Evolutionary conservation across 1,284 basidiomycete species (phyloP), one percentile per base, ranked within the genome.

Genomic region (Cutaneotrichosporon cyanovorans): DNA sequence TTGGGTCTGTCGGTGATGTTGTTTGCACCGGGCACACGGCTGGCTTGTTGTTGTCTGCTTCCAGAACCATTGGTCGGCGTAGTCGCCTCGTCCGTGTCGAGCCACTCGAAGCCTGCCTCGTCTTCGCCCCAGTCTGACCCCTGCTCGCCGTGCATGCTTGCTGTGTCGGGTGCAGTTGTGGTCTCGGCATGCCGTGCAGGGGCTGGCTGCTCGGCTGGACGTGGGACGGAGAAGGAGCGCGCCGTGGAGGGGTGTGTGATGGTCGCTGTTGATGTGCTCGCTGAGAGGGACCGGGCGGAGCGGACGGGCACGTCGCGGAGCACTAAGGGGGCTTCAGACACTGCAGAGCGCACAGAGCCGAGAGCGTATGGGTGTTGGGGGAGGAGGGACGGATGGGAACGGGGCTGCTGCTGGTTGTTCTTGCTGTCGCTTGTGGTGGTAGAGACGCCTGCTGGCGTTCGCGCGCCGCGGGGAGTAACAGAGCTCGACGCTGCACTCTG

Each of bases 101-200:
- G 39, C 68, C 68, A 70, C 51, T 68, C 68, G 31, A 63, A 66
- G 6, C 56, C 56, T 20, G 52, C 56, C 45, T 70, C 66, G 46
- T 68, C 68, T 11, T 70, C 66, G 10, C 66, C 68, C 68, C 68
- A 70, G 42, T 70, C 68, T 15, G 56, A 57, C 5, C 68, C 68
- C 49, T 67, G 65, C 45, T 70, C 68, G 20, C 68, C 68, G 42
- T 68, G 60, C 5, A 70, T 45, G 39, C 59, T 62, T 18, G 58
- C 61, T 46, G 48, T 53, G 42, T 64, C 60, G 8, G 49, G 40
- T 9, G 55, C 40, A 21, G 46, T 47, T 1, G 46, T 51, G n/a
- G 47, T 48, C 35, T 62, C 49, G 0, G 42, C 34, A 20, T 37
- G 37, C 5, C 34, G 34, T 12, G 58, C 53, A n/a, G n/a, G 14